Conservation (phyloP, 164 flowering plant genomes). For the Magnolia kwangsiensis region DNA sequence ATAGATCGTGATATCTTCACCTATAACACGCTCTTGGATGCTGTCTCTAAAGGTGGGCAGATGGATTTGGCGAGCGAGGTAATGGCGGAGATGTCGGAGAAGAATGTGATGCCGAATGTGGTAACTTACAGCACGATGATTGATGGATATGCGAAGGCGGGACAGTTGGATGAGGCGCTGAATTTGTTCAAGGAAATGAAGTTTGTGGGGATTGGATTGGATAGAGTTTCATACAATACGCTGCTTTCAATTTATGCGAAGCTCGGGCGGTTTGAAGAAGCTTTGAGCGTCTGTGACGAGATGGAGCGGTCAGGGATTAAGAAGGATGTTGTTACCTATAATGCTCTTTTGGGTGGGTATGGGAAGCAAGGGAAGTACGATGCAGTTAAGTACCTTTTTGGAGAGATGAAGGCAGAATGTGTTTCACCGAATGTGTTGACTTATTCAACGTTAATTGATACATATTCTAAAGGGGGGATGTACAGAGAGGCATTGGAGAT, state of each 20-base stretch:
- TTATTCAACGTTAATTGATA: constrained; percentile 85
- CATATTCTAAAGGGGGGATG: constrained; percentile 78
- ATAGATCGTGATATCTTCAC: constrained; percentile 85
- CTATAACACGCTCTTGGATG: constrained; percentile 86
- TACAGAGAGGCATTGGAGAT: constrained; percentile 78
- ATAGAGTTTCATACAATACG: constrained; percentile 84
- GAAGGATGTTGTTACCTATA: constrained; percentile 90
- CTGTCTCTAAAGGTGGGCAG: constrained; percentile 84
- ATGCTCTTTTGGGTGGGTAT: constrained; percentile 84
- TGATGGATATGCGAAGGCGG: constrained; percentile 88
- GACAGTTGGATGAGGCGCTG: constrained; percentile 77
- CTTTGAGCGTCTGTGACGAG: constrained; percentile 63
- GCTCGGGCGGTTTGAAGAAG: constrained; percentile 85
- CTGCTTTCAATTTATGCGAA: constrained; percentile 73
- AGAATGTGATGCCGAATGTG: constrained; percentile 72
- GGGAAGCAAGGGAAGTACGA: constrained; percentile 82
- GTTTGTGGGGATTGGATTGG: constrained; percentile 54
- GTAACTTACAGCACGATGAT: constrained; percentile 92
- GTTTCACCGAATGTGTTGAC: constrained; percentile 74
- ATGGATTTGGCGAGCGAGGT: constrained; percentile 77
- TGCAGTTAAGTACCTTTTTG: constrained; percentile 55
- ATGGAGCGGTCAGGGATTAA: constrained; percentile 77
- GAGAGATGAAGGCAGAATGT: constrained; percentile 58
- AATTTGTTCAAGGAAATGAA: constrained; percentile 77
- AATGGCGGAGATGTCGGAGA: constrained; percentile 74